Evolutionary conservation across 202 grass and related monocot species (phyloP).

Genomic region (Zoysia matrella): DNA sequence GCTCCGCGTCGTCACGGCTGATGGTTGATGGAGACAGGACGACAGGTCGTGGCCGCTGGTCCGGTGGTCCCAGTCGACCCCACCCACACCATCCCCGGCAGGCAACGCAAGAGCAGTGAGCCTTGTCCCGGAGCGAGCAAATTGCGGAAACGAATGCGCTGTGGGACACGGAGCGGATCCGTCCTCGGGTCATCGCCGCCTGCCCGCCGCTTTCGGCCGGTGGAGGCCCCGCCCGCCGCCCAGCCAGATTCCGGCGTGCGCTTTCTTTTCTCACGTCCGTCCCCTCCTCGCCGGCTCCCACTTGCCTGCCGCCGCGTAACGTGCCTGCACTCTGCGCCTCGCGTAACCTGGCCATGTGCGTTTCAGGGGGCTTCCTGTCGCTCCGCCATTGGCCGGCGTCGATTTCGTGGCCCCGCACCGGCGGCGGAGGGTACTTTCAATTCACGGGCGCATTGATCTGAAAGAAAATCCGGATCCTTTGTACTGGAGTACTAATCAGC

Average conservation of each 20-base stretch:
- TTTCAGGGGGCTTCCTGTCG: background rate
- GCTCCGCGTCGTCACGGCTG: too few relatives aligned
- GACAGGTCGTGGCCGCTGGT: too few relatives aligned
- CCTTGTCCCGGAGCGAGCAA: background rate
- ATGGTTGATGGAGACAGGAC: too few relatives aligned
- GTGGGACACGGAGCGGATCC: background rate
- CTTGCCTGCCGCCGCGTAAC: background rate
- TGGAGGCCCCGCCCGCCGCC: conserved; percentile 30
- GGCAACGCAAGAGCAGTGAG: too few relatives aligned
- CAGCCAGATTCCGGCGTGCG: background rate
- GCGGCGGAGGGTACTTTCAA: background rate
- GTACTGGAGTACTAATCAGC: too few relatives aligned
- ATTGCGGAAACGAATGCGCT: background rate
- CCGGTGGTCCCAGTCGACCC: too few relatives aligned
- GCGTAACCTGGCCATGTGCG: background rate
- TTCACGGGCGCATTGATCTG: background rate
- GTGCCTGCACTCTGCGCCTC: background rate
- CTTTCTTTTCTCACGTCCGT: background rate
- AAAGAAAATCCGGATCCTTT: too few relatives aligned
- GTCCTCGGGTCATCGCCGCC: background rate
- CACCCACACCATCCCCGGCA: too few relatives aligned
- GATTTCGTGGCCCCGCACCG: background rate
- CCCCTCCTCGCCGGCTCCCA: background rate
- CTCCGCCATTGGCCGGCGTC: conserved; percentile 1
- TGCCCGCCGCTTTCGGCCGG: conserved; percentile 32